Conservation (phyloP, 805 yeast species). For the Peterozyma toletana region DNA sequence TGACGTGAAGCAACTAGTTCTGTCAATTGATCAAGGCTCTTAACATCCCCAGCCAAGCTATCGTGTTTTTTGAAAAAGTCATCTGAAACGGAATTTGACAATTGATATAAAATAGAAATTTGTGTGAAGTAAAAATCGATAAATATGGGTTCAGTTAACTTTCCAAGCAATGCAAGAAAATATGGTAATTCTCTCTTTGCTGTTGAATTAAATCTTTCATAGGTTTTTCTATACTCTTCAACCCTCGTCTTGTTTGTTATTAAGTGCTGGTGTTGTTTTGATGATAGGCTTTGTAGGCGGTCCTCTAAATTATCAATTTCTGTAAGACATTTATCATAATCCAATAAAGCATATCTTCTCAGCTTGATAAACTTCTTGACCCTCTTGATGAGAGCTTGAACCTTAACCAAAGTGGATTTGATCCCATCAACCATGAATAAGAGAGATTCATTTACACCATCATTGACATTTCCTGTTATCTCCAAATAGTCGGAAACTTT, state of each 20-base stretch:
- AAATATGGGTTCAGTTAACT: conserved; percentile 25
- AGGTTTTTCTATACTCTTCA: conserved; percentile 25
- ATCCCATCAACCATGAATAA: conserved; percentile 18
- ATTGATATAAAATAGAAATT: conserved; percentile 26
- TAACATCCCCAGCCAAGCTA: neutral
- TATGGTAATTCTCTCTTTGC: conserved; percentile 41
- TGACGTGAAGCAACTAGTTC: conserved; percentile 9
- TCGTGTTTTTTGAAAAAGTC: neutral
- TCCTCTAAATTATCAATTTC: conserved; percentile 13
- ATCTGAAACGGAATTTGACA: conserved; percentile 9
- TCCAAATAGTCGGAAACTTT: conserved; percentile 1
- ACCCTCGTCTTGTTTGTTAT: conserved; percentile 22
- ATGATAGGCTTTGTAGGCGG: conserved; percentile 23
- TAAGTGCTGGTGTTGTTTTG: conserved; percentile 29
- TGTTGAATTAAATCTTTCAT: conserved; percentile 26
- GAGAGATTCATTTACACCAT: conserved; percentile 15
- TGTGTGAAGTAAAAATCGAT: conserved; percentile 29
- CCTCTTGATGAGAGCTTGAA: conserved; percentile 12
- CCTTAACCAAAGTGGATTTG: conserved; percentile 12
- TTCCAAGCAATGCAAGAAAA: conserved; percentile 26
- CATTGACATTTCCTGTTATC: neutral
- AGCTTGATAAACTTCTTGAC: conserved; percentile 21
- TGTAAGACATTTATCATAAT: conserved; percentile 27
- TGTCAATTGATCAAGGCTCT: neutral
- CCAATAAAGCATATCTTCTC: conserved; percentile 27